These are phyloP conservation scores for Naganishia sp. DNA, from an alignment of 1,284 basidiomycete species.

Conservation along the genomic window DNA sequence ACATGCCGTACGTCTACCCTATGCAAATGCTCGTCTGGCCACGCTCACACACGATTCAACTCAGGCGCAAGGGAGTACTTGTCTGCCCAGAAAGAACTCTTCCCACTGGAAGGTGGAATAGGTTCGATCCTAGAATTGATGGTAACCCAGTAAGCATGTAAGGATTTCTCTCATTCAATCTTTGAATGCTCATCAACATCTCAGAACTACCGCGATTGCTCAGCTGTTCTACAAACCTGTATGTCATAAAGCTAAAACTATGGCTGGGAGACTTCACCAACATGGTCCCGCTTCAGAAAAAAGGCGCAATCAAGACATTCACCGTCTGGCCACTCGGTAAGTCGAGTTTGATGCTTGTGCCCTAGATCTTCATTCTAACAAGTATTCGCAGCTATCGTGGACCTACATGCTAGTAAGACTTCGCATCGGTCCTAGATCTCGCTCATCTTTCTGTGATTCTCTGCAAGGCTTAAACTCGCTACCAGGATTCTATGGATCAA, in stretches of 20 bases:
- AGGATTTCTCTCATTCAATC: not conserved
- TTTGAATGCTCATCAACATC: not conserved
- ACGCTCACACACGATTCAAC: not conserved
- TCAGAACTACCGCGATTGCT: conserved; percentile 24
- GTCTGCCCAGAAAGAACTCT: conserved; percentile 52
- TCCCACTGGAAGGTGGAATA: conserved; percentile 58
- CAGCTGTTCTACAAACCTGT: conserved; percentile 33
- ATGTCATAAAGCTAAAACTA: not conserved
- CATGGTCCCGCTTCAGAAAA: conserved; percentile 35
- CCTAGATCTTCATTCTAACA: not conserved
- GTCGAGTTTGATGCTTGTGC: conserved; percentile 40
- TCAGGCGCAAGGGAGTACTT: conserved; percentile 62
- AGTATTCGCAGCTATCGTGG: conserved; percentile 11
- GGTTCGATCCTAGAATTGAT: conserved; percentile 60
- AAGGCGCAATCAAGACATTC: conserved; percentile 57
- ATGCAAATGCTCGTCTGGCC: not conserved
- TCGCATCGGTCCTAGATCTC: conserved; percentile 49
- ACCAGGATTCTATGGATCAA: conserved; percentile 31
- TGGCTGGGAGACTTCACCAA: not conserved
- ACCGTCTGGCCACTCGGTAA: conserved; percentile 49
- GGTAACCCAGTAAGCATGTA: conserved; percentile 54
- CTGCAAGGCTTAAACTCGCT: conserved; percentile 27
- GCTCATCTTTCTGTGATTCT: conserved; percentile 35
- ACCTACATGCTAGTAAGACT: conserved; percentile 55
- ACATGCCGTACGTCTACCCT: conserved; percentile 56